phyloP scores from a whole-genome alignment of 169 alveolate genomes.

The Eimeria tenella region DNA sequence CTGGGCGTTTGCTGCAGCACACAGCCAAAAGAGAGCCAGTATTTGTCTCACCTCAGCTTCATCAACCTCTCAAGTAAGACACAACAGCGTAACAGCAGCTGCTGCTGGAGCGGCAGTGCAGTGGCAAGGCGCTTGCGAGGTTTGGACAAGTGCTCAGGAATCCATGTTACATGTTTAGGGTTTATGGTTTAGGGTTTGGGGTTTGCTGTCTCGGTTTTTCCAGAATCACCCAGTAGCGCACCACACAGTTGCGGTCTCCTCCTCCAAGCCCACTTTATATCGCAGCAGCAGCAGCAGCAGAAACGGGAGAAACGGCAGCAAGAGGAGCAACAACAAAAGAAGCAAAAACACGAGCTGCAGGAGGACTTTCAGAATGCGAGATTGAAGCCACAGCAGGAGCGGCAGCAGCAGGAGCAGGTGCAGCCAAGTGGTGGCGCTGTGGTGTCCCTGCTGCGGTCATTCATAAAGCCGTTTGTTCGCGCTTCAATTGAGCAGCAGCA shows the following conservation, averaged over 20 bases:
- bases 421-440: slow-evolving; percentile 26
- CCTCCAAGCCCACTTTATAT: background rate
- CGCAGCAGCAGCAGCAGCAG: slow-evolving; percentile 39
- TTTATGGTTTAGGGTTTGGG: slow-evolving; percentile 20
- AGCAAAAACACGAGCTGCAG: background rate
- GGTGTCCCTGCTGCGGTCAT: slow-evolving; percentile 40
- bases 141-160: background rate
- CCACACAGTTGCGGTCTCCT: background rate
- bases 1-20: background rate
- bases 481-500: background rate
- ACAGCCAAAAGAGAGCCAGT: background rate
- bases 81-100: background rate
- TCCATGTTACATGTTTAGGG: background rate
- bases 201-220: background rate
- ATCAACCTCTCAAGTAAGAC: background rate
- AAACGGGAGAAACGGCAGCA: slow-evolving; percentile 18
- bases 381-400: background rate
- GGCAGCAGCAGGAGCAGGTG: slow-evolving; percentile 8
- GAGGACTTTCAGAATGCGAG: background rate
- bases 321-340: background rate
- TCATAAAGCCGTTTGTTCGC: slow-evolving; percentile 31
- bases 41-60: background rate
- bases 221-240: background rate
- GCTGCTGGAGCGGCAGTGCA: background rate
- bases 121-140: background rate